Evolutionary conservation across 1,284 basidiomycete genomes (phyloP).

Genomic region (Tilletia indica): DNA sequence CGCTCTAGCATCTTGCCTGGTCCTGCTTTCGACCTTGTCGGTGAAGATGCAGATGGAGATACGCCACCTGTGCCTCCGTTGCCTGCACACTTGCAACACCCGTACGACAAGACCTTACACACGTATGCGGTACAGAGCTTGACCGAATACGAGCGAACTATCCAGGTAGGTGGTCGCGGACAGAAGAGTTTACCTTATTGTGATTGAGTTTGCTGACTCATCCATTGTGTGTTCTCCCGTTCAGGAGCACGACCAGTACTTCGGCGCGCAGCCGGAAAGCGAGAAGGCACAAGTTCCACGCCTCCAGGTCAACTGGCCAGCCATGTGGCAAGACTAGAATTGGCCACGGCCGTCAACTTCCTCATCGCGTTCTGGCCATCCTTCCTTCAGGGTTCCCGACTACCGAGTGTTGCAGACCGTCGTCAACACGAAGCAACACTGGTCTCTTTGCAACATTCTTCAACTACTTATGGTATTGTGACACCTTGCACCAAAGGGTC

Average conservation of each 20-base stretch:
- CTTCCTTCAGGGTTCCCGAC: no score
- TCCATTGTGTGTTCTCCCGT: background rate
- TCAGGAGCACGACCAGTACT: constrained; percentile 49
- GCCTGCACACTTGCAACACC: constrained; percentile 28
- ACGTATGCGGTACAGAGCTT: constrained; percentile 49
- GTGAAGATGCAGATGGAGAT: constrained; percentile 27
- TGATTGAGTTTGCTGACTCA: no score
- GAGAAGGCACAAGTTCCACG: constrained; percentile 38
- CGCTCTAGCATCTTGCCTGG: constrained; percentile 45
- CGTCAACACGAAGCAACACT: no score
- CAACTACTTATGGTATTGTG: no score
- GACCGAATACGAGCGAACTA: constrained; percentile 49
- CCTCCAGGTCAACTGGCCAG: constrained; percentile 28
- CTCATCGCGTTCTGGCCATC: no score
- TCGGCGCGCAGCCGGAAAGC: constrained; percentile 33
- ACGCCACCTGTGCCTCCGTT: constrained; percentile 35
- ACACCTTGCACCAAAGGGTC: no score
- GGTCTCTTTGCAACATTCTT: no score
- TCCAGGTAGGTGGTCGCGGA: constrained; percentile 26
- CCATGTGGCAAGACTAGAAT: constrained; percentile 17
- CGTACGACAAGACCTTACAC: constrained; percentile 41
- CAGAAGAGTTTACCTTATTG: background rate
- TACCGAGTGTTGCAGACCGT: no score
- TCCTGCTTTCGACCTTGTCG: constrained; percentile 42
- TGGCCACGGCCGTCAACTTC: background rate